Evolutionary conservation across 2,329 filamentous ascomycete genomes (phyloP), one percentile per base, ranked within the genome.

Genomic region (Aspergillus costaricaensis): DNA sequence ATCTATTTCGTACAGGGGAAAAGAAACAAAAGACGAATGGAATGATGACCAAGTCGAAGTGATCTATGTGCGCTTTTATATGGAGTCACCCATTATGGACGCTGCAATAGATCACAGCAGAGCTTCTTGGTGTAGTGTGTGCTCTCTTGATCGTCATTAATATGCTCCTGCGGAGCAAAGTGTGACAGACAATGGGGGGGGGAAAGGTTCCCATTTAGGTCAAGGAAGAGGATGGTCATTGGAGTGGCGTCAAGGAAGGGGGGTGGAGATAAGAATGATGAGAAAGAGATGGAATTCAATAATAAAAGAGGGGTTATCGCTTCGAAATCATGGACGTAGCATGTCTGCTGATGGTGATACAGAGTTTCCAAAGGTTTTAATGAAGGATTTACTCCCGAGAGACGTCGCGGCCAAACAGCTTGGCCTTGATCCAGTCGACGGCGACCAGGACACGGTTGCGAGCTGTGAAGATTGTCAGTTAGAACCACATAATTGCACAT

Each of bases 361-460:
- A 63, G 55, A 63, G 57, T 52, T 53, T 51, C 57, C 51, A 54
- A 48, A 48, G 55, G 53, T 49, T 60, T 51, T 32, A 38, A 17
- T n/a, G 30, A 53, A 32, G 44, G 54, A 32, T 72, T 73, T 79
- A 81, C 72, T 81, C 79, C 63, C 79, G 72, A 47, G 79, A 81
- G 59, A 98, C 91, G 73, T 99, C 95, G 76, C 95, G 92, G 64
- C 95, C 95, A 74, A 99, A 99, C 62, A 95, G 81, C 83, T 96
- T 96, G 69, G 93, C 92, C 86, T 99, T 99, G 77, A 94, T 78
- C 95, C 95, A 99, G 81, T 99, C 95, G 72, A 96, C 83, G 66
- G 91, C 82, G 70, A 99, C 95, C 55, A 99, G 86, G 70, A 98
- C 86, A 76, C 95, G 89, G 83, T 99, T 99, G 71, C 95, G 92